Evolutionary conservation across 352 stramenopile genomes (phyloP).

Genomic region (Achlya hypogyna): DNA sequence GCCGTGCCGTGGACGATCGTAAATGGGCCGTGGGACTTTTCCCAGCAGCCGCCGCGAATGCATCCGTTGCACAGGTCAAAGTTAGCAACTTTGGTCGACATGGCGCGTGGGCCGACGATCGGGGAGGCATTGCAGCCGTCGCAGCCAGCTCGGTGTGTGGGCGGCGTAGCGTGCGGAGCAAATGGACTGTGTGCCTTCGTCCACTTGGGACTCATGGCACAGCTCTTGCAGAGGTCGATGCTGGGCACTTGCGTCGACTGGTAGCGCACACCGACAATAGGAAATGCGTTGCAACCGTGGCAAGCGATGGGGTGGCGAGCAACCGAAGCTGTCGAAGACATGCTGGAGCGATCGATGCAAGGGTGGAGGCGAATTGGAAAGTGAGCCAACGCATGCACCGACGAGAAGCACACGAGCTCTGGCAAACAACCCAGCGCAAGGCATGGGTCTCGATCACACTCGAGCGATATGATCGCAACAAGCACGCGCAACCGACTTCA

Average conservation of each 20-base stretch:
- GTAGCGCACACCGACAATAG: not conserved
- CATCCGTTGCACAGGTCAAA: not conserved
- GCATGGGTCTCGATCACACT: no score
- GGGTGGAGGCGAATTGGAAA: no score
- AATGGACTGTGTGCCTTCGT: not conserved
- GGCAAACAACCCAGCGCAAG: no score
- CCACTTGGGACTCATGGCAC: not conserved
- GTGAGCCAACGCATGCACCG: no score
- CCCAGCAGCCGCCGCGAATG: not conserved
- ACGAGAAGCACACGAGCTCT: no score
- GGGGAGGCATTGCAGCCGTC: not conserved
- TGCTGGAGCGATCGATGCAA: no score
- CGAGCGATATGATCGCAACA: no score
- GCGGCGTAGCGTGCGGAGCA: not conserved
- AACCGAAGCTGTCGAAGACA: no score
- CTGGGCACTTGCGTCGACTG: not conserved
- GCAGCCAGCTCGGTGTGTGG: not conserved
- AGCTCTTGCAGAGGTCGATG: not conserved
- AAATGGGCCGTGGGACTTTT: not conserved
- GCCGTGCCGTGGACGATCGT: not conserved
- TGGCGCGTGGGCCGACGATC: not conserved
- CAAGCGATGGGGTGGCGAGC: not conserved
- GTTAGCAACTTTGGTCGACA: not conserved
- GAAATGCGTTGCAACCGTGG: not conserved
- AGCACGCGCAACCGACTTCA: no score